These are phyloP conservation scores for Thielaviopsis musarum DNA, from an alignment of 2,329 filamentous ascomycete species.

Conservation along the genomic window DNA sequence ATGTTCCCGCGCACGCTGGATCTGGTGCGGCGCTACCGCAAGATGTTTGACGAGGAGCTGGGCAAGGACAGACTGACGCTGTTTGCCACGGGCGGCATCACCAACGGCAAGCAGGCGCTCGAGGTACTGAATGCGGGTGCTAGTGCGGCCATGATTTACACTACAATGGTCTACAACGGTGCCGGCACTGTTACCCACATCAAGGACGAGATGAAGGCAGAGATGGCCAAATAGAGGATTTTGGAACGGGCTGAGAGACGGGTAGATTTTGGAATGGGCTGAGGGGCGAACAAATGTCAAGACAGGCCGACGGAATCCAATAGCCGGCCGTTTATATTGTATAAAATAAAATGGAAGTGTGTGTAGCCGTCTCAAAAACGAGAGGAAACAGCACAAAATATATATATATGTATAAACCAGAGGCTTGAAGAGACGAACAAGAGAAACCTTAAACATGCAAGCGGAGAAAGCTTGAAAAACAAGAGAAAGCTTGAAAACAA, in stretches of 20 bases:
- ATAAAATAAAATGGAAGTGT: too few relatives aligned
- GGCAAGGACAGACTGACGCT: constrained; percentile 51
- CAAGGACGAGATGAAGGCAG: constrained; percentile 42
- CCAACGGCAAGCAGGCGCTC: constrained; percentile 67
- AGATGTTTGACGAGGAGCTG: constrained; percentile 38
- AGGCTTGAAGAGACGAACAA: too few relatives aligned
- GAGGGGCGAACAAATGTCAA: background rate
- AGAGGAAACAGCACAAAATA: background rate
- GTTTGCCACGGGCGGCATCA: constrained; percentile 88
- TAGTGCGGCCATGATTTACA: constrained; percentile 84
- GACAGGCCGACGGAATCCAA: background rate
- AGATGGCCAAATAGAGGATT: constrained; percentile 17
- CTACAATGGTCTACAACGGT: constrained; percentile 49
- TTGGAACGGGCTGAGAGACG: too few relatives aligned
- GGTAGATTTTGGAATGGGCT: too few relatives aligned
- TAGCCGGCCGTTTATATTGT: too few relatives aligned
- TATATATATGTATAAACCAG: too few relatives aligned
- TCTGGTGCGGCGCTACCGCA: constrained; percentile 65
- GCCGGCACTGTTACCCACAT: constrained; percentile 47
- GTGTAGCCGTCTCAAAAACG: too few relatives aligned
- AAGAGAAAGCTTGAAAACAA: background rate
- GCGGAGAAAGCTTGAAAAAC: background rate
- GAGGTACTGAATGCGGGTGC: constrained; percentile 76
- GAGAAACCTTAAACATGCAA: too few relatives aligned
- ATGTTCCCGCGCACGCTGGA: constrained; percentile 67